Evolutionary conservation across 768 basidiomycete genomes (phyloP).

Genomic region (Filobasidium floriforme): DNA sequence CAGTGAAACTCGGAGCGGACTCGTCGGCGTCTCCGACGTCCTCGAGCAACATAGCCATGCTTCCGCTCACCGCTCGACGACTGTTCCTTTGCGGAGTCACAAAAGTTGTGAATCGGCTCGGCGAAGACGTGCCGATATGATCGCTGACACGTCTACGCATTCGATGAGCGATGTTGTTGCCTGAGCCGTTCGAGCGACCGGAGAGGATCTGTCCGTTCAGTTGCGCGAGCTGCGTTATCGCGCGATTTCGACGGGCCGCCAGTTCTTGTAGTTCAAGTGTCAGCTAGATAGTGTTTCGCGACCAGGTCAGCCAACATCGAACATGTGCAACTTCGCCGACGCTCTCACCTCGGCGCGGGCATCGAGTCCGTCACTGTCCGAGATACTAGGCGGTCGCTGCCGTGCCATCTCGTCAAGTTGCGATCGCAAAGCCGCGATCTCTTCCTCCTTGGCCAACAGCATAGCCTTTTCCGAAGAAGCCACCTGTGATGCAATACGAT

Average conservation of each 20-base stretch:
- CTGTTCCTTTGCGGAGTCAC: constrained; percentile 11
- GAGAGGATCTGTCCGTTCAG: constrained; percentile 42
- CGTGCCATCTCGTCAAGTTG: constrained; percentile 28
- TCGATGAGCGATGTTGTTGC: constrained; percentile 23
- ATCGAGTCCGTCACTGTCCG: constrained; percentile 3
- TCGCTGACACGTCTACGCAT: constrained; percentile 44
- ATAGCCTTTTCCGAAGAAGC: constrained; percentile 39
- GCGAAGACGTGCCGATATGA: constrained; percentile 26
- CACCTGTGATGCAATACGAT: constrained; percentile 25
- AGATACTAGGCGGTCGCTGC: constrained; percentile 11
- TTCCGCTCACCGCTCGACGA: constrained; percentile 38
- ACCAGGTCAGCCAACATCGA: not conserved
- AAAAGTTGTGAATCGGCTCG: constrained; percentile 15
- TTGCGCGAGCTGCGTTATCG: constrained; percentile 34
- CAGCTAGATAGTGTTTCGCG: constrained; percentile 26
- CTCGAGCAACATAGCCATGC: constrained; percentile 27
- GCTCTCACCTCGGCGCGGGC: constrained; percentile 10
- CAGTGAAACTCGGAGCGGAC: constrained; percentile 2
- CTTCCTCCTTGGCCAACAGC: constrained; percentile 41
- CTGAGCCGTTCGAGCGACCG: constrained; percentile 29
- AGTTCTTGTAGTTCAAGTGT: constrained; percentile 37
- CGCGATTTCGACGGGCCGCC: constrained; percentile 35
- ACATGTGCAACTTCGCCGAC: too few relatives aligned
- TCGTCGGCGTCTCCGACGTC: constrained; percentile 21
- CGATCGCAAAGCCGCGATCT: constrained; percentile 40